phyloP scores from a whole-genome alignment of 495 filamentous ascomycete genomes.

The Hypoxylon perforatum region DNA sequence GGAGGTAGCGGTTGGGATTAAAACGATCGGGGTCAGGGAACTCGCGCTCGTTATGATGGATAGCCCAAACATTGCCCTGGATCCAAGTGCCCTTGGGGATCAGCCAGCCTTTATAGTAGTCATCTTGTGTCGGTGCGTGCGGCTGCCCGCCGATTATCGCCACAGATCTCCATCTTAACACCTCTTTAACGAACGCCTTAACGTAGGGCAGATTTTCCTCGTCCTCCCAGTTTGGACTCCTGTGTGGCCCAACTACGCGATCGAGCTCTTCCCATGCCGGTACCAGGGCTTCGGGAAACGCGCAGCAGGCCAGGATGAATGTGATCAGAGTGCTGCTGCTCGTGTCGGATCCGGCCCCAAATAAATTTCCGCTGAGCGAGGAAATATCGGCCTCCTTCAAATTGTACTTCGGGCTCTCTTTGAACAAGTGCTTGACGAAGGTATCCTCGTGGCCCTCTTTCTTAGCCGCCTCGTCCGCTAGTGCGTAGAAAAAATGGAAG shows the following conservation, averaged over 20 bases:
- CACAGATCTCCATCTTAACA: constrained; percentile 71
- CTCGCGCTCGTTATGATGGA: constrained; percentile 71
- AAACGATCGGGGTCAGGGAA: constrained; percentile 72
- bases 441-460: constrained; percentile 47
- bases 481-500: constrained; percentile 65
- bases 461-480: constrained; percentile 67
- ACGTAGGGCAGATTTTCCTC: constrained; percentile 68
- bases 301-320: constrained; percentile 70
- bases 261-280: constrained; percentile 68
- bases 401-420: constrained; percentile 59
- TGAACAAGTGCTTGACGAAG: constrained; percentile 54
- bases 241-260: constrained; percentile 61
- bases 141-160: constrained; percentile 72
- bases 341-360: constrained; percentile 74
- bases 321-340: constrained; percentile 72
- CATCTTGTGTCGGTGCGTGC: constrained; percentile 69
- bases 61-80: constrained; percentile 72
- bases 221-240: constrained; percentile 69
- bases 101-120: constrained; percentile 65
- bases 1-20: constrained; percentile 60
- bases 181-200: constrained; percentile 70
- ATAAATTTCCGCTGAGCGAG: constrained; percentile 68
- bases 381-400: constrained; percentile 67
- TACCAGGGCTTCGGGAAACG: constrained; percentile 60
- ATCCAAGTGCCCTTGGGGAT: constrained; percentile 67